phyloP scores from a whole-genome alignment of 78 protist genomes.

The Pigoraptor vietnamica region DNA sequence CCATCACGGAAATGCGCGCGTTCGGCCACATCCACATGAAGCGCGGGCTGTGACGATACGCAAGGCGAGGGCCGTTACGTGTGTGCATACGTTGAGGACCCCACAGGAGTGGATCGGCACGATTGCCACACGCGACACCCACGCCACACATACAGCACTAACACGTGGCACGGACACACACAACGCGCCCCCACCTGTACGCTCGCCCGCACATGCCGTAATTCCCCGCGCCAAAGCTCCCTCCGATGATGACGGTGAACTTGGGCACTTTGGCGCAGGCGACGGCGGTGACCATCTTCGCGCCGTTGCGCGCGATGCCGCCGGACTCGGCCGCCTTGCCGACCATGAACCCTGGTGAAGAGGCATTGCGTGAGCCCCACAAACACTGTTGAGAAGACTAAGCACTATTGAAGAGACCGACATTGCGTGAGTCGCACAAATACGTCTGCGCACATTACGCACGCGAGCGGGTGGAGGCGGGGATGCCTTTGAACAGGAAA shows the following conservation, averaged over 20 bases:
- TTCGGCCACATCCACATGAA: conserved; percentile 97
- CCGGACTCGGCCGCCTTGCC: conserved; percentile 77
- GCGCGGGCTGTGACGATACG: conserved; percentile 68
- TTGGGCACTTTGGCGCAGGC: conserved; percentile 92
- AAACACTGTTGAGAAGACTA: too few species aligned
- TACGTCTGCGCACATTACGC: too few species aligned
- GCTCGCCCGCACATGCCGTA: conserved; percentile 97
- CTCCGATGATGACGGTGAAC: conserved; percentile 92
- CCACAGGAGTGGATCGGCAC: too few species aligned
- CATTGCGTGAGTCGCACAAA: too few species aligned
- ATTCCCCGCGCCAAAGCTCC: conserved; percentile 96
- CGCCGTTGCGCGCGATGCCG: conserved; percentile 95
- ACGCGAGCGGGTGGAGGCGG: background rate
- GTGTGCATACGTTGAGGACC: too few species aligned
- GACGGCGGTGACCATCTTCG: conserved; percentile 95
- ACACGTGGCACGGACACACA: too few species aligned
- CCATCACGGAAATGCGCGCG: conserved; percentile 92
- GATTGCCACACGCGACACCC: too few species aligned
- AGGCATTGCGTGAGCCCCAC: too few species aligned
- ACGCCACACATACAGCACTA: background rate
- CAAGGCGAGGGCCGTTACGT: too few species aligned
- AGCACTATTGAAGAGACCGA: background rate
- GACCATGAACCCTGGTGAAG: conserved; percentile 95
- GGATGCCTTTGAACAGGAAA: background rate
- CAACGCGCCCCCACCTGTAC: background rate